Conservation (phyloP, 148 eudicot species). For the Camellia lanceoleosa region DNA sequence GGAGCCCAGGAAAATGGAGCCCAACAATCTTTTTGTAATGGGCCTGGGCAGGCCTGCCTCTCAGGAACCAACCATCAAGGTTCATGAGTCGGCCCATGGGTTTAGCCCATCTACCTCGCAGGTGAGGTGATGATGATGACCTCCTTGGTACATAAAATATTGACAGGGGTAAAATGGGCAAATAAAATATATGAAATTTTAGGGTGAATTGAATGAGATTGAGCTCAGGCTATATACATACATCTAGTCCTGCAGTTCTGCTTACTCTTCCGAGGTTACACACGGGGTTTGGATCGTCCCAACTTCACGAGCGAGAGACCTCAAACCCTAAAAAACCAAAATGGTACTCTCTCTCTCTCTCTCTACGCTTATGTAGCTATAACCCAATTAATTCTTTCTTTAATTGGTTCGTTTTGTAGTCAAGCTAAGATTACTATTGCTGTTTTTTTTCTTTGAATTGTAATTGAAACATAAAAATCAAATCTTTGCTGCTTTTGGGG, state of each 20-base stretch:
- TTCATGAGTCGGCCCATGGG: too few species aligned
- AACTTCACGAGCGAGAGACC: neutral
- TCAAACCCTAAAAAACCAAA: neutral
- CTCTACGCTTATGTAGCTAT: neutral
- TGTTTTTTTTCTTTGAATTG: too few species aligned
- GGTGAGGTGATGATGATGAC: too few species aligned
- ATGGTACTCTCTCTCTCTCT: neutral
- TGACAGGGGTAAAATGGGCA: too few species aligned
- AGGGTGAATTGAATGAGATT: neutral
- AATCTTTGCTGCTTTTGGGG: neutral
- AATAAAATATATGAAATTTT: too few species aligned
- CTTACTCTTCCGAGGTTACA: neutral
- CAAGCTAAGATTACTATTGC: neutral
- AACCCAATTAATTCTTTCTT: too few species aligned
- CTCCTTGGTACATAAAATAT: too few species aligned
- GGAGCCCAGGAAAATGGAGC: too few species aligned
- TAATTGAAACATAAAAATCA: neutral
- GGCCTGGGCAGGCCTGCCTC: too few species aligned
- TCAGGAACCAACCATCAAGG: too few species aligned
- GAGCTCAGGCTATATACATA: neutral
- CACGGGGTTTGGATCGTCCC: neutral
- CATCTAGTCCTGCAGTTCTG: neutral
- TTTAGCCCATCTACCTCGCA: too few species aligned
- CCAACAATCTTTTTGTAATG: too few species aligned
- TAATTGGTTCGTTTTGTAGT: neutral